phyloP scores from a whole-genome alignment of 2,329 filamentous ascomycete genomes.

The Phaeosphaeriaceae sp. region DNA sequence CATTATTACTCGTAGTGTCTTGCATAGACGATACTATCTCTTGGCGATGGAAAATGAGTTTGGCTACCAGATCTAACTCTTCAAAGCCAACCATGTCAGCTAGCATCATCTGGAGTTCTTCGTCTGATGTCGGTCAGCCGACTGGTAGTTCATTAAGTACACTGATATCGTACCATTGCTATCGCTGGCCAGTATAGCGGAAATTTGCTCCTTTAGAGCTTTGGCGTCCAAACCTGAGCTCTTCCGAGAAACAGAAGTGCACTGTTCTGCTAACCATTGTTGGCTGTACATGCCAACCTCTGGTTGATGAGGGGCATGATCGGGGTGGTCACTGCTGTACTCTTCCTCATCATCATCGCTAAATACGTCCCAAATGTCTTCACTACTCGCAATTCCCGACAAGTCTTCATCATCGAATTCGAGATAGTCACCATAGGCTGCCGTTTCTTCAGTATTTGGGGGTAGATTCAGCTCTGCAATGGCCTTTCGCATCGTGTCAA shows the following conservation, averaged over 20 bases:
- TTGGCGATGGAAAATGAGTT: conserved; percentile 79
- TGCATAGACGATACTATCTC: conserved; percentile 60
- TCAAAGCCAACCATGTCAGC: conserved; percentile 92
- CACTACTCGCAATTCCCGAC: conserved; percentile 66
- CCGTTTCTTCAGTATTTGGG: conserved; percentile 52
- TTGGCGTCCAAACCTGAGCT: conserved; percentile 71
- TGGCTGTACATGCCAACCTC: conserved; percentile 57
- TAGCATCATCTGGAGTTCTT: conserved; percentile 88
- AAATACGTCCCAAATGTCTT: conserved; percentile 94
- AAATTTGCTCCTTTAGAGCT: conserved; percentile 78
- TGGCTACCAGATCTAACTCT: conserved; percentile 90
- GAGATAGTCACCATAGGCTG: conserved; percentile 63
- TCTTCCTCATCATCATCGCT: conserved; percentile 72
- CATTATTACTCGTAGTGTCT: conserved; percentile 49
- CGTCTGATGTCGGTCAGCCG: conserved; percentile 57
- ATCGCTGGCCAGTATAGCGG: conserved; percentile 73
- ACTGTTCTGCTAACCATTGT: conserved; percentile 75
- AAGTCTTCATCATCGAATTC: conserved; percentile 71
- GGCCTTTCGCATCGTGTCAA: conserved; percentile 84
- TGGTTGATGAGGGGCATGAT: conserved; percentile 54
- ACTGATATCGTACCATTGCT: conserved; percentile 48
- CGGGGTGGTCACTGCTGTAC: conserved; percentile 69
- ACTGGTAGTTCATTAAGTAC: background rate
- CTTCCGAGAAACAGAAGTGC: conserved; percentile 66
- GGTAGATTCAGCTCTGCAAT: conserved; percentile 73